These are phyloP conservation scores for Acephala macrosclerotiorum DNA, from an alignment of 2,329 filamentous ascomycete species.

Conservation along the genomic window DNA sequence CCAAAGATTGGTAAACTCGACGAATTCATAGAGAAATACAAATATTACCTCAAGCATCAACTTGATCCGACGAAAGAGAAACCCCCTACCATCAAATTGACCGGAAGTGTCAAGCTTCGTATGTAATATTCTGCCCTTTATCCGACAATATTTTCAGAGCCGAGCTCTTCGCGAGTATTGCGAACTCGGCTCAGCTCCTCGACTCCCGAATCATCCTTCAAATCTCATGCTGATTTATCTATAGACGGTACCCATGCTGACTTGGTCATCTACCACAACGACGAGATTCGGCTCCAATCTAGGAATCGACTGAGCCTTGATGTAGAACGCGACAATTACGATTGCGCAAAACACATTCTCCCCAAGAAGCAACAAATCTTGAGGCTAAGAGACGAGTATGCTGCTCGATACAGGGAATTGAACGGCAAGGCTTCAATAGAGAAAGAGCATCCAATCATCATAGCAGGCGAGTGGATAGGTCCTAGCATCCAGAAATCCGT, in stretches of 20 bases:
- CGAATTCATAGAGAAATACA: conserved; percentile 24
- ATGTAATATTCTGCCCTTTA: too few species aligned
- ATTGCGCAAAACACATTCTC: conserved; percentile 21
- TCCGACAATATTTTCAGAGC: too few species aligned
- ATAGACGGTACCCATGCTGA: conserved; percentile 38
- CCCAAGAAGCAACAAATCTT: conserved; percentile 19
- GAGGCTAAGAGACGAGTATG: conserved; percentile 16
- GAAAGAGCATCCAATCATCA: conserved; percentile 29
- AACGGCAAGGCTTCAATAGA: conserved; percentile 22
- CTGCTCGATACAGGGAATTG: conserved; percentile 19
- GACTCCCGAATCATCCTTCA: too few species aligned
- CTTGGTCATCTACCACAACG: conserved; percentile 28
- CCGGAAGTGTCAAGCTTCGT: conserved; percentile 38
- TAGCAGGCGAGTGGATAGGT: conserved; percentile 39
- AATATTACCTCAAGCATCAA: neutral
- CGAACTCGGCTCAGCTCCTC: too few species aligned
- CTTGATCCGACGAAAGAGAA: neutral
- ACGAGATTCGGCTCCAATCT: conserved; percentile 32
- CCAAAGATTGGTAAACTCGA: conserved; percentile 33
- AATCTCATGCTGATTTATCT: too few species aligned
- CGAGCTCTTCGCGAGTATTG: too few species aligned
- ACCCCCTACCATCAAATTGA: conserved; percentile 16
- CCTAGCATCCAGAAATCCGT: conserved; percentile 34
- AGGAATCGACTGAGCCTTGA: conserved; percentile 29
- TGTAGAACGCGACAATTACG: conserved; percentile 19